Evolutionary conservation across 2,329 filamentous ascomycete species (phyloP), one percentile per base, ranked within the genome.

Genomic region (Helotiales sp.): DNA sequence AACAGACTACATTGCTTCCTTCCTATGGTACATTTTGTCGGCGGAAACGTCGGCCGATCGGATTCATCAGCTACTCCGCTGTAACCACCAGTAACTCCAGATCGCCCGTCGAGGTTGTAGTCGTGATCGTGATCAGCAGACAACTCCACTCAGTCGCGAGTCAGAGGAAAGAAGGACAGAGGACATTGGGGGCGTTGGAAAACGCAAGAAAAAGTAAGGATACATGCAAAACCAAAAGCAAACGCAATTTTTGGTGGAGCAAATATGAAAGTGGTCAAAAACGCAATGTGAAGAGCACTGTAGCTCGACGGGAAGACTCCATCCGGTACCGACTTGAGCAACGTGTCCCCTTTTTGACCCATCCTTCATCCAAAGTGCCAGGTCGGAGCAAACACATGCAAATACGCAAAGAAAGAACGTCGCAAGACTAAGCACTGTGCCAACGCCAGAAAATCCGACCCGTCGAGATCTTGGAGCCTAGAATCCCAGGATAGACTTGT

Each of bases 11-110:
- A n/a, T 11, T n/a, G n/a, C 8, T 45, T 52, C 5, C 26, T 43
- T 58, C 24, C 55, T 45, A 47, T 60, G 57, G 26, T 60, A 60
- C 57, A 60, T 28, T 60, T 60, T 30, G 22, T 26, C 26, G 37
- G 34, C 8, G 15, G 11, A 20, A 13, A 28, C 15, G 45, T 20
- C 37, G 11, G 13, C 40, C 57, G 28, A 34, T n/a, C 57, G 4
- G 24, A 17, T n/a, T 17, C n/a, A 34, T 55, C 28, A 55, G 52
- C 30, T 7, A 55, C 32, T 24, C 54, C 54, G 32, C 32, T 37
- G n/a, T 40, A 24, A 40, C 30, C 32, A 37, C 20, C 32, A 57
- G 20, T 15, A 52, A 52, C 49, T 37, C 20, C 54, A 24, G 57
- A 47, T 22, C 28, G n/a, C 20, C 10, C 34, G 17, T 47, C 11